Evolutionary conservation across 2,329 filamentous ascomycete species (phyloP).

Genomic region (Arthrobotrys sinensis): DNA sequence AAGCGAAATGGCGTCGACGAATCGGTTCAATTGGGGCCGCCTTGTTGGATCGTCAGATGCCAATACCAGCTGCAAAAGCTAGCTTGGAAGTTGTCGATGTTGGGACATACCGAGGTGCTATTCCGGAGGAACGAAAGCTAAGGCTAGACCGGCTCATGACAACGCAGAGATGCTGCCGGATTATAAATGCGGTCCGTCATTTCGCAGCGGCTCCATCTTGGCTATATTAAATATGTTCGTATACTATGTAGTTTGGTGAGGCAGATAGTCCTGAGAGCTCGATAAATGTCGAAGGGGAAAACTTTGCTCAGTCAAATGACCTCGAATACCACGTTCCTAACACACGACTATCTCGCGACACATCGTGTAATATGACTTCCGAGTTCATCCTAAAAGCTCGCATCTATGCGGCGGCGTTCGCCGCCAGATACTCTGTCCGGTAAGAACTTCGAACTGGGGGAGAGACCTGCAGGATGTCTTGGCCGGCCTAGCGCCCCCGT

Average conservation of each 20-base stretch:
- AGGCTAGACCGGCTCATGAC: slow-evolving; percentile 24
- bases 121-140: not conserved
- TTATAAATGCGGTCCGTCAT: slow-evolving; percentile 37
- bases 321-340: slow-evolving; percentile 38
- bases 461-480: slow-evolving; percentile 28
- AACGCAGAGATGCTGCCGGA: slow-evolving; percentile 6
- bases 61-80: slow-evolving; percentile 21
- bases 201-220: slow-evolving; percentile 12
- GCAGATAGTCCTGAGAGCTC: slow-evolving; percentile 37
- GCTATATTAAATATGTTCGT: not conserved
- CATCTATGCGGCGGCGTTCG: slow-evolving; percentile 57
- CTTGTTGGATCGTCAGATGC: slow-evolving; percentile 43
- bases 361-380: slow-evolving; percentile 31
- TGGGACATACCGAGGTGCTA: slow-evolving; percentile 35
- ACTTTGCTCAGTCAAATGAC: slow-evolving; percentile 52
- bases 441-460: slow-evolving; percentile 34
- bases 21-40: slow-evolving; percentile 51
- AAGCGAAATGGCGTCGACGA: slow-evolving; percentile 41
- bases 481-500: slow-evolving; percentile 57
- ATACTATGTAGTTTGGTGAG: slow-evolving; percentile 14
- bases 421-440: slow-evolving; percentile 41
- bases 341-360: slow-evolving; percentile 61
- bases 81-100: slow-evolving; percentile 20
- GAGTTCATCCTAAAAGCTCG: slow-evolving; percentile 53
- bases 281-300: slow-evolving; percentile 18